Conservation (phyloP, 345 rosid species). For the Anacardium occidentale region DNA sequence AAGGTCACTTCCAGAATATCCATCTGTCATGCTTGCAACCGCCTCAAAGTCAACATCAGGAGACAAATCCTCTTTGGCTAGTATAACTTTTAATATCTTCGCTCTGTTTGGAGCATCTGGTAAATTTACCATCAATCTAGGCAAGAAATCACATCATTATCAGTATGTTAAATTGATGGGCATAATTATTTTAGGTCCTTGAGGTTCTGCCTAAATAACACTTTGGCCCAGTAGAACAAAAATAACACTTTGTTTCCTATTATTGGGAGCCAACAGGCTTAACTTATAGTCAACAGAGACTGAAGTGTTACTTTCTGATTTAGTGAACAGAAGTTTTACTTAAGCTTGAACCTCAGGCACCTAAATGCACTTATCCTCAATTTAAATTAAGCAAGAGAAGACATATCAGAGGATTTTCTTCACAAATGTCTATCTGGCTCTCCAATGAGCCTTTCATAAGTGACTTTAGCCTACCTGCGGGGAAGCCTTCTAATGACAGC, state of each 20-base stretch:
- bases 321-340: too few relatives aligned
- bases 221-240: too few relatives aligned
- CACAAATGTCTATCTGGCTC: background rate
- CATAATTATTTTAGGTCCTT: too few relatives aligned
- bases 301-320: too few relatives aligned
- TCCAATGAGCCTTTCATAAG: background rate
- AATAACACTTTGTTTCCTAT: too few relatives aligned
- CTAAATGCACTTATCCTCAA: too few relatives aligned
- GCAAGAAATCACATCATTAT: slow-evolving; percentile 15
- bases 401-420: slow-evolving; percentile 3
- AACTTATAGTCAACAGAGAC: too few relatives aligned
- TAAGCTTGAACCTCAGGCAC: too few relatives aligned
- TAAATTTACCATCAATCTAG: slow-evolving; percentile 83
- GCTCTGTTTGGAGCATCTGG: slow-evolving; percentile 87
- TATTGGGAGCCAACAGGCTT: too few relatives aligned
- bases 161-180: too few relatives aligned
- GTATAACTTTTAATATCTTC: slow-evolving; percentile 69
- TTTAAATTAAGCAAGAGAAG: background rate
- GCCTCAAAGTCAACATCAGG: slow-evolving; percentile 69
- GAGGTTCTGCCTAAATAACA: too few relatives aligned
- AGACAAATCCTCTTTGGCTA: slow-evolving; percentile 79
- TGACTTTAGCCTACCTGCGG: slow-evolving; percentile 45
- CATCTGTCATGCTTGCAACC: slow-evolving; percentile 75
- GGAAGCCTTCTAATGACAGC: slow-evolving; percentile 93
- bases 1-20: slow-evolving; percentile 93